Evolutionary conservation across 2,329 filamentous ascomycete genomes (phyloP).

Genomic region (Trichoderma hamatum): DNA sequence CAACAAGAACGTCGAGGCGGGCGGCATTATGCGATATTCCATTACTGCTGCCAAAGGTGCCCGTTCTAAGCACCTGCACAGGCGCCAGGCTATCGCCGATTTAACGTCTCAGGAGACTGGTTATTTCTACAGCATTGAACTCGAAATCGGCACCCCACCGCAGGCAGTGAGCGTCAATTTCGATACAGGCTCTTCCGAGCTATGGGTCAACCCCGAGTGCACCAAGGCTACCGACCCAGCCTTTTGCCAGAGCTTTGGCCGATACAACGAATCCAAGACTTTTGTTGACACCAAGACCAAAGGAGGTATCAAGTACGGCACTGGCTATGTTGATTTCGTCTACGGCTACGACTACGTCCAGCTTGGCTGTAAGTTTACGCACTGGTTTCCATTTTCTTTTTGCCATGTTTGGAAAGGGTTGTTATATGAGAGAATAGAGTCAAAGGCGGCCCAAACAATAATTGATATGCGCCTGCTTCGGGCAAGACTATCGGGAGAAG

Average conservation of each 20-base stretch:
- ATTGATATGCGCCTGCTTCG: background rate
- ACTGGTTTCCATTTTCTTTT: background rate
- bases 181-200: slow-evolving; percentile 47
- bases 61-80: slow-evolving; percentile 35
- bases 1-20: slow-evolving; percentile 31
- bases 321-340: slow-evolving; percentile 39
- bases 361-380: slow-evolving; percentile 38
- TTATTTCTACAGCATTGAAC: slow-evolving; percentile 45
- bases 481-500: background rate
- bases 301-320: slow-evolving; percentile 38
- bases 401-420: no score
- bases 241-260: slow-evolving; percentile 38
- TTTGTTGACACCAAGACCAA: slow-evolving; percentile 35
- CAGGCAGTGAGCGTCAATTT: slow-evolving; percentile 46
- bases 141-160: slow-evolving; percentile 44
- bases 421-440: background rate
- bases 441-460: no score
- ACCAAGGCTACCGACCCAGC: slow-evolving; percentile 35
- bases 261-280: slow-evolving; percentile 39
- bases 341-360: slow-evolving; percentile 42
- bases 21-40: slow-evolving; percentile 38
- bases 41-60: slow-evolving; percentile 37
- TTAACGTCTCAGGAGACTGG: slow-evolving; percentile 36
- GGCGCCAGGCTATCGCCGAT: slow-evolving; percentile 37
- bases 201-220: slow-evolving; percentile 49